Evolutionary conservation across 176 grass and related monocot species (phyloP), one percentile per base, ranked within the genome.

Genomic region (Zoysia pacifica): DNA sequence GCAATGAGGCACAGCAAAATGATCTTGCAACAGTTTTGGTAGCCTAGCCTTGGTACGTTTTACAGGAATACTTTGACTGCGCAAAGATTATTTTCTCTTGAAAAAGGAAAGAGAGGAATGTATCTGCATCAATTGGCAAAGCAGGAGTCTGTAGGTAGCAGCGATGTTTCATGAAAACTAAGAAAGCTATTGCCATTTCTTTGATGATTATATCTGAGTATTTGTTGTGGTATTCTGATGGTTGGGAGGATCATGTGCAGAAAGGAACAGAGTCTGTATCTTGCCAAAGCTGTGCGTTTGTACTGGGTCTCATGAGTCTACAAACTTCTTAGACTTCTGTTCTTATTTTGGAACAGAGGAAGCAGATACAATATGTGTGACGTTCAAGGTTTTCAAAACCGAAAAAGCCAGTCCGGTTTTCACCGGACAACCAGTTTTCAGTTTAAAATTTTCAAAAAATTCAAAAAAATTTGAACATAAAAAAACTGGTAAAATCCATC

Each of bases 1-100:
- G 43, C 86, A 91, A 71, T 91, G 64, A 86, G 50, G 41, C 69
- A 56, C 64, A 16, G 13, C 36, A 37, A 15, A 52, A 16, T 55
- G 48, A 48, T 40, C 28, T 4, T 47, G n/a, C 77, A 41, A 2
- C 56, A 59, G 11, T 76, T 89, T 89, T 81, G 66, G 65, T 85
- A 89, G 77, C 49, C 12, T 89, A 85, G 87, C 9, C 73, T 16
- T 62, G 67, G 60, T 41, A 68, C 38, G 37, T 36, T 36, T 53
- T 51, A 48, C 80, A 78, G 9, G 58, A 43, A 65, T 38, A n/a
- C 5, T 18, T 40, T 2, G 55, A 56, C 53, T 48, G 18, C 2
- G 28, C 8, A 11, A 82, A 73, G 59, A 39, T 45, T 28, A 28
- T 28, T 11, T 55, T 44, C 48, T 79, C 63, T 53, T 12, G 9